Base-by-base conservation (phyloP, 495 filamentous ascomycete species). In the Neurospora sp. region DNA sequence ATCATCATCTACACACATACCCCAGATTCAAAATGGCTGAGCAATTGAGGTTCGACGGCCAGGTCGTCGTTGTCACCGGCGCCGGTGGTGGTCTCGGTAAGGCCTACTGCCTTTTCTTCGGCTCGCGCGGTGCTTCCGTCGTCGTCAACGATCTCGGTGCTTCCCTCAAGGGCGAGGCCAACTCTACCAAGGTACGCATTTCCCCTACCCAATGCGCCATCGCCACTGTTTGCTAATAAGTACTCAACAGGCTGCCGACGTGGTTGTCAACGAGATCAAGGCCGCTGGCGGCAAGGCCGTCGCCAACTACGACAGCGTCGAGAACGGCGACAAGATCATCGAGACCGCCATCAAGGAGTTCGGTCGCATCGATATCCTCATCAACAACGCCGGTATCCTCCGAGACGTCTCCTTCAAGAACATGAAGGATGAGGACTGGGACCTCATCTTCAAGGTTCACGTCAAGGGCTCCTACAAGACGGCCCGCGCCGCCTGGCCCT, bases 381-480 rank as follows among this genome's bases (percentile, higher is more conserved):
- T 98, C 82, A 99, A 99, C 88, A 99, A 98, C 80, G 96, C 96
- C 73, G 96, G 96, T 79, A 99, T 99, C 78, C 88, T 99, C 71
- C 92, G 96, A 72, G 96, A 99, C 86, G 80, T 99, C 78, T 94
- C 91, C 86, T 98, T 99, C 85, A 97, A 97, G 89, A 99, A 99
- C 83, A 97, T 98, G 93, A 94, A 90, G 80, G 95, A 98, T 80
- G 81, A 89, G 80, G 96, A 99, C 82, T 99, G 96, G 96, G 96
- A 99, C 79, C 83, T 98, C 73, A 90, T 98, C 80, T 91, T 94
- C 80, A 90, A 88, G 80, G 96, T 99, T 65, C 96, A 99, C 83
- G 92, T 98, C 73, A 93, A 91, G 82, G 96, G 96, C 77, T 90
- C 93, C 76, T 99, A 97, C 86, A 98, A 98, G 91, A 97, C 94